phyloP scores from a whole-genome alignment of 139 green algal species.

The Tetraselmis chui region DNA sequence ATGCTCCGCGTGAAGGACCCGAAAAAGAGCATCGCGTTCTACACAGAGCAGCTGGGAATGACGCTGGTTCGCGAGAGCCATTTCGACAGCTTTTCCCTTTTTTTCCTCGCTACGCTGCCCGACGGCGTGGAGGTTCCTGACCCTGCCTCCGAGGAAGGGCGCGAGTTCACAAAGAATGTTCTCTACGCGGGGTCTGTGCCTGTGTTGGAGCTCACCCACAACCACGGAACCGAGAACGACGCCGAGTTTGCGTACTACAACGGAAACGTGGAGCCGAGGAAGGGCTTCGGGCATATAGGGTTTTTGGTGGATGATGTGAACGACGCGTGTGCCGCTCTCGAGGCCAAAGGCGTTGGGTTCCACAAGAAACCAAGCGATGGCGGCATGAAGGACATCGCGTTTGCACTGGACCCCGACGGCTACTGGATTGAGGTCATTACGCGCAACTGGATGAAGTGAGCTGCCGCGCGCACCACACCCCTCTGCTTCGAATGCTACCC shows the following conservation, averaged over 20 bases:
- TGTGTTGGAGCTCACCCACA: constrained; percentile 80
- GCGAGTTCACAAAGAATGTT: constrained; percentile 13
- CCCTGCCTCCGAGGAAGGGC: constrained; percentile 1
- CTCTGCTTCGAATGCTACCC: too few relatives aligned
- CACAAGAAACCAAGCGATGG: constrained; percentile 13
- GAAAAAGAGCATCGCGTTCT: constrained; percentile 70
- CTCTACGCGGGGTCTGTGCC: background rate
- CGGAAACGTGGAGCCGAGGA: constrained; percentile 70
- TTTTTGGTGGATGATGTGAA: constrained; percentile 23
- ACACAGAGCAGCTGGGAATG: constrained; percentile 77
- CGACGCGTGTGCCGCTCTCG: constrained; percentile 7
- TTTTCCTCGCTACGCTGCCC: constrained; percentile 55
- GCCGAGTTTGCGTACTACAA: constrained; percentile 67
- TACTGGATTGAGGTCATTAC: background rate
- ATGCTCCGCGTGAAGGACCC: constrained; percentile 83
- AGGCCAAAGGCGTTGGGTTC: constrained; percentile 10
- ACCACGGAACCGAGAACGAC: constrained; percentile 81
- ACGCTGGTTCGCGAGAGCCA: constrained; percentile 64
- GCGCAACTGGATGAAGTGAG: background rate
- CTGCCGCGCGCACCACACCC: background rate
- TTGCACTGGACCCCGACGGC: background rate
- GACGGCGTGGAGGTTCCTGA: background rate
- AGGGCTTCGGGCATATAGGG: constrained; percentile 61
- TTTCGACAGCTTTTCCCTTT: constrained; percentile 78
- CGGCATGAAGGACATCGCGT: background rate